Evolutionary conservation across 129 eudicot species (phyloP).

Genomic region (Scalesia atractyloides): DNA sequence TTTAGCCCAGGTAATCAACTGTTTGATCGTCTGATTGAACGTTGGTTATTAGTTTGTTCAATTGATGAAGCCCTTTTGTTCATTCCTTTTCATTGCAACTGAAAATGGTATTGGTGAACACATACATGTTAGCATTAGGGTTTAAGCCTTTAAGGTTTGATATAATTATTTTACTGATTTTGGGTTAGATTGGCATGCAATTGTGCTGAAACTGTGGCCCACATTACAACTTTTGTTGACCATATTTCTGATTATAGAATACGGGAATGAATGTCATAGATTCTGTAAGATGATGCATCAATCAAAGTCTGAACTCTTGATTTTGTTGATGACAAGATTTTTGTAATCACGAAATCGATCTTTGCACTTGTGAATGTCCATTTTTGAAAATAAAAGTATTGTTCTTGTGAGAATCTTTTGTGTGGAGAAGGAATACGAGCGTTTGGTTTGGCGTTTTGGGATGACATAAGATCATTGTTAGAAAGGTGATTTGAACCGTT

Average conservation of each 20-base stretch:
- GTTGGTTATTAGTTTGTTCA: not conserved
- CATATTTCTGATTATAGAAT: not conserved
- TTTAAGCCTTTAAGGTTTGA: conserved; percentile 20
- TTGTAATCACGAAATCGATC: not conserved
- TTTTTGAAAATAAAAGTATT: not conserved
- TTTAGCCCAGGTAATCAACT: conserved; percentile 70
- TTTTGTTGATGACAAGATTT: not conserved
- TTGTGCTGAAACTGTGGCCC: not conserved
- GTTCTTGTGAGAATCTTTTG: not conserved
- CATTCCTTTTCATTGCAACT: not conserved
- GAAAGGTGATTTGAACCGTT: not conserved
- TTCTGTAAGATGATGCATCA: conserved; percentile 10
- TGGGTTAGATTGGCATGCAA: not conserved
- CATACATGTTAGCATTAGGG: not conserved
- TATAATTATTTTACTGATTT: not conserved
- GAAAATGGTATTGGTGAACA: conserved; percentile 10
- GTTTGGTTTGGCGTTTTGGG: not conserved
- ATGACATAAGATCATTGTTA: not conserved
- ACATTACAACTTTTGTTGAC: not conserved
- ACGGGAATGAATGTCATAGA: not conserved
- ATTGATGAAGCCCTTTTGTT: not conserved
- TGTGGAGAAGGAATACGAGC: not conserved
- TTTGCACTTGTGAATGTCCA: not conserved
- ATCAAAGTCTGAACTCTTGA: not conserved
- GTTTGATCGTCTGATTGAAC: not conserved